Conservation (phyloP, 2,329 filamentous ascomycete species). For the Colletotrichum simmondsii region DNA sequence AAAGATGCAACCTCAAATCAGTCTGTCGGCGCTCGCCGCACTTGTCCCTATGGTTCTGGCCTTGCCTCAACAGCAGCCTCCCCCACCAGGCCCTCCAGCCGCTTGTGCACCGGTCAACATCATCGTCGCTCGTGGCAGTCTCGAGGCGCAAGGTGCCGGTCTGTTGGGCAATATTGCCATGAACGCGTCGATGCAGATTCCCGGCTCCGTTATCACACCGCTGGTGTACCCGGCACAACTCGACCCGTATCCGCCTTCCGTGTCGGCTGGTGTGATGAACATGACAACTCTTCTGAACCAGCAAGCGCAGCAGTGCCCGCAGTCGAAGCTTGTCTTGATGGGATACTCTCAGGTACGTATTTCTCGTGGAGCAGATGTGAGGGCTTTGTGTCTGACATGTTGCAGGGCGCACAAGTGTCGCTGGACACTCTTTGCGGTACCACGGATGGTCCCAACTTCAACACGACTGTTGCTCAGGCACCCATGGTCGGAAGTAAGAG, state of each 20-base stretch:
- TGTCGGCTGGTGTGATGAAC: conserved; percentile 44
- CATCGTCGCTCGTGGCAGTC: conserved; percentile 51
- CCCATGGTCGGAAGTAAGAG: conserved; percentile 45
- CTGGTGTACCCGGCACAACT: conserved; percentile 54
- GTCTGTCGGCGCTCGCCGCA: conserved; percentile 22
- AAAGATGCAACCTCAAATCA: conserved; percentile 9
- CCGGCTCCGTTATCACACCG: conserved; percentile 46
- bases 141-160: conserved; percentile 47
- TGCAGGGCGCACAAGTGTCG: conserved; percentile 51
- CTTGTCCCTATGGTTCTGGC: conserved; percentile 16
- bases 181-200: conserved; percentile 43
- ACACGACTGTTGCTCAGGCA: conserved; percentile 39
- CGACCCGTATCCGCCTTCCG: conserved; percentile 47
- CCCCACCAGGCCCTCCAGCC: no score
- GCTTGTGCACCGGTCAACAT: conserved; percentile 45
- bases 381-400: background rate
- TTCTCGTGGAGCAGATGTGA: background rate
- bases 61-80: background rate
- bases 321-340: conserved; percentile 51
- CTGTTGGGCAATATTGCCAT: conserved; percentile 46
- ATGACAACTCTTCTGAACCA: conserved; percentile 44
- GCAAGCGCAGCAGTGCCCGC: conserved; percentile 48
- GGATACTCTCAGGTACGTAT: conserved; percentile 52
- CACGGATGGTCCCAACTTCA: conserved; percentile 40
- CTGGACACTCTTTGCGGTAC: conserved; percentile 51